Conservation (phyloP, 805 yeast genomes). For the Candida lessepsii region DNA sequence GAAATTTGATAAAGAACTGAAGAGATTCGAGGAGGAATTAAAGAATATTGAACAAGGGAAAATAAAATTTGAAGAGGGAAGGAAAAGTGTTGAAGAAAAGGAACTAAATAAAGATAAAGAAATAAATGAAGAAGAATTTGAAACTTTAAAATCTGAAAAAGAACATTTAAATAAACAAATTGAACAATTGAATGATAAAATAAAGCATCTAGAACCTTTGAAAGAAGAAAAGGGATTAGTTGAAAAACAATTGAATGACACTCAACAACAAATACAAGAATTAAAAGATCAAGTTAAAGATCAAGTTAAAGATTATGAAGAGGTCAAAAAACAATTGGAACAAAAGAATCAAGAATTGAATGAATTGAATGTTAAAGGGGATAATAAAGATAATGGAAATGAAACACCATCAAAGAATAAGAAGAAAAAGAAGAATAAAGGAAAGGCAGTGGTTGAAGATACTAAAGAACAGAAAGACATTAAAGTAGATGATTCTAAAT, state of each 20-base stretch:
- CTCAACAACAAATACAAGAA: neutral
- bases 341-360: conserved; percentile 1
- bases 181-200: conserved; percentile 1
- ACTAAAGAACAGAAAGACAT: neutral
- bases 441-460: conserved; percentile 14
- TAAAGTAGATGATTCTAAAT: neutral
- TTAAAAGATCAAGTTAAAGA: neutral
- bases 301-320: neutral
- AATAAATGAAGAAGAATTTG: neutral
- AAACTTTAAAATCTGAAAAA: conserved; percentile 3
- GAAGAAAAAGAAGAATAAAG: conserved; percentile 12
- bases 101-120: neutral
- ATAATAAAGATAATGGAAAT: conserved; percentile 10
- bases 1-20: neutral
- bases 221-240: neutral
- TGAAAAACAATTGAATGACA: neutral
- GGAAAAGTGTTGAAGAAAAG: neutral
- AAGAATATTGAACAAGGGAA: conserved; percentile 5
- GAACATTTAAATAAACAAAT: conserved; percentile 3
- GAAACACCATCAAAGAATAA: conserved; percentile 3
- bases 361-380: conserved; percentile 7
- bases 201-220: neutral
- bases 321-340: neutral
- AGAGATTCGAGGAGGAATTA: conserved; percentile 10
- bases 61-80: neutral